Base-by-base conservation (phyloP, 140 eudicot genomes). In the Flaveria floridana region DNA sequence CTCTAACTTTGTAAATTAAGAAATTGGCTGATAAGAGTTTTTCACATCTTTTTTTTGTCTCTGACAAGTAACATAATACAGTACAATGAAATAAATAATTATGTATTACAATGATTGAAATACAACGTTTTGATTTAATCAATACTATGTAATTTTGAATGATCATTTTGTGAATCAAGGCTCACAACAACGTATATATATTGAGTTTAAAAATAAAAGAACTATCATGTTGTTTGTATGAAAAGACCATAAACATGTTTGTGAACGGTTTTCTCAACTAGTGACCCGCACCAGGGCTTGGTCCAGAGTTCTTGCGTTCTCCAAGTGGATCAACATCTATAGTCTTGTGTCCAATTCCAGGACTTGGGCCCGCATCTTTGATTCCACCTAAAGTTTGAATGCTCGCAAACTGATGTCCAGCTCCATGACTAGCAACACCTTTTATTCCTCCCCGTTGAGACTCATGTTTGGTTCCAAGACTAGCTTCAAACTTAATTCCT, bases 281-380 rank as follows among this genome's bases (percentile, higher is more conserved):
- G 82, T 85, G 81, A 42, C 89, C 86, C 3, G 10, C 86, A 41
- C 89, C 86, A 1, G 84, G 89, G 79, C 86, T 85, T 11, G 89
- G 89, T 5, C 84, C 85, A 4, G 87, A 84, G 61, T 63, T 65
- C 48, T 84, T 84, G 13, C 19, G 75, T 15, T 65, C 84, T 11
- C 79, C 84, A 15, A 80, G 65, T 7, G 80, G 23, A 52, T 69
- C 53, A 7, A 20, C 68, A 37, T 78, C 34, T 37, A 72, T 70
- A 76, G 19, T 52, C 75, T 72, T 66, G 71, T 83, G 87, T 15
- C 87, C 77, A 3, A 64, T 71, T 11, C 87, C 82, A 10, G 84
- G 87, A 74, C 84, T 76, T 0, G 84, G 87, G 12, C 87, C 37
- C 6, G 4, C 87, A 13, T 79, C 79, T 74, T 79, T 83, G 26